Percentiles rank a stretch among this genome's conserved stretches.
phyloP scores from a whole-genome alignment of 148 eudicot species.

The Vaccinium macrocarpon region DNA sequence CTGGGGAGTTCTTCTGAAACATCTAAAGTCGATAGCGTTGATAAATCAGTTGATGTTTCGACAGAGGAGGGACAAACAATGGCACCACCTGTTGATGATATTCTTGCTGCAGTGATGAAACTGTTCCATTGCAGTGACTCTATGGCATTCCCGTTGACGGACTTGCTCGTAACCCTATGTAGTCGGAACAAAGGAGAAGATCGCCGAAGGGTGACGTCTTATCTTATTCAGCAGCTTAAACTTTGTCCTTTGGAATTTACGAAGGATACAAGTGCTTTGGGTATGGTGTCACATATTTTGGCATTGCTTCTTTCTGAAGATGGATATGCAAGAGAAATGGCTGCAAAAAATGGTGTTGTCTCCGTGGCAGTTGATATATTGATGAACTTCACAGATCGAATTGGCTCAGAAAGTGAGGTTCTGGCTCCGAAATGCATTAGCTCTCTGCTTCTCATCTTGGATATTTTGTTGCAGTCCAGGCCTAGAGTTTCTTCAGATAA shows the following conservation, averaged over 20 bases:
- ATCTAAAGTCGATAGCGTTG: conserved; percentile 64
- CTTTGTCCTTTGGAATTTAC: conserved; percentile 61
- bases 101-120: conserved; percentile 77
- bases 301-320: conserved; percentile 91
- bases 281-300: conserved; percentile 78
- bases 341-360: conserved; percentile 66
- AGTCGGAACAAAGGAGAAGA: conserved; percentile 88
- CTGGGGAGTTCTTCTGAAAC: conserved; percentile 79
- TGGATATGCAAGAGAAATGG: conserved; percentile 66
- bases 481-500: conserved; percentile 55
- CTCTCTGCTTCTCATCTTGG: conserved; percentile 85
- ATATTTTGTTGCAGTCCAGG: conserved; percentile 76
- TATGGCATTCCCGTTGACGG: conserved; percentile 74
- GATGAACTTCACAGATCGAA: conserved; percentile 42
- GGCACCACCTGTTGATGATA: conserved; percentile 82
- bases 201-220: conserved; percentile 67
- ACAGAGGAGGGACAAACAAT: conserved; percentile 61
- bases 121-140: conserved; percentile 75
- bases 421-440: conserved; percentile 61
- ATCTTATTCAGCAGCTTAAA: conserved; percentile 74
- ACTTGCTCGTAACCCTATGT: conserved; percentile 84
- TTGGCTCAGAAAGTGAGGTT: conserved; percentile 44
- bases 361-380: conserved; percentile 59
- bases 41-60: conserved; percentile 55
- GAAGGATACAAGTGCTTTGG: conserved; percentile 61